Percentiles rank a stretch among this genome's conserved stretches.
These are phyloP conservation scores for Hymenoscyphus repandus DNA, from an alignment of 2,329 filamentous ascomycete species.

Conservation along the genomic window DNA sequence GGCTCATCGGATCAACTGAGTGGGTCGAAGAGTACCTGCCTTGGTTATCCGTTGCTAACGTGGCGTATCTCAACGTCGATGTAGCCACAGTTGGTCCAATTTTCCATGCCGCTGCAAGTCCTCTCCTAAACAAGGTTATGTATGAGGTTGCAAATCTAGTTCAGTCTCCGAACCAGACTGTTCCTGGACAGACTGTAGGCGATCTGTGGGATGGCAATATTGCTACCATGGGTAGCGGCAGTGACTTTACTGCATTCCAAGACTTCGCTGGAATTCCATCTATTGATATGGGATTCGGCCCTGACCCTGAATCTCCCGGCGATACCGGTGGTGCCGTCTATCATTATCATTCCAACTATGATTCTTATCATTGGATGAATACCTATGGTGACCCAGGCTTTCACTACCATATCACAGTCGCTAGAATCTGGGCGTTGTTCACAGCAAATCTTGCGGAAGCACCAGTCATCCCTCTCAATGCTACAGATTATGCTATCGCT, in stretches of 20 bases:
- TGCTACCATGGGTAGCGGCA: conserved; percentile 56
- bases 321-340: conserved; percentile 46
- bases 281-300: conserved; percentile 51
- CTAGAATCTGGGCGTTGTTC: conserved; percentile 48
- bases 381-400: conserved; percentile 65
- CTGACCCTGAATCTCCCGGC: conserved; percentile 26
- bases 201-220: conserved; percentile 50
- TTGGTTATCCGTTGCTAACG: conserved; percentile 65
- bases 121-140: conserved; percentile 57
- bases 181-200: conserved; percentile 34
- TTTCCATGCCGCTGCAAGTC: conserved; percentile 53
- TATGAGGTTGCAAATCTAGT: conserved; percentile 50
- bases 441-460: conserved; percentile 44
- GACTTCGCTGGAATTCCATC: conserved; percentile 47
- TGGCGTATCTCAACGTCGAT: conserved; percentile 77
- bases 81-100: conserved; percentile 57
- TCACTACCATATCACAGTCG: conserved; percentile 53
- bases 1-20: conserved; percentile 73
- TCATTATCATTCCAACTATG: conserved; percentile 81
- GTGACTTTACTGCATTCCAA: conserved; percentile 63
- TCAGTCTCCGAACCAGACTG: conserved; percentile 34
- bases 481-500: conserved; percentile 38
- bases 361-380: conserved; percentile 80
- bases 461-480: conserved; percentile 46
- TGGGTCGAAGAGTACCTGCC: conserved; percentile 81